phyloP scores from a whole-genome alignment of 768 basidiomycete species.

The Xanthoconium purpureum region DNA sequence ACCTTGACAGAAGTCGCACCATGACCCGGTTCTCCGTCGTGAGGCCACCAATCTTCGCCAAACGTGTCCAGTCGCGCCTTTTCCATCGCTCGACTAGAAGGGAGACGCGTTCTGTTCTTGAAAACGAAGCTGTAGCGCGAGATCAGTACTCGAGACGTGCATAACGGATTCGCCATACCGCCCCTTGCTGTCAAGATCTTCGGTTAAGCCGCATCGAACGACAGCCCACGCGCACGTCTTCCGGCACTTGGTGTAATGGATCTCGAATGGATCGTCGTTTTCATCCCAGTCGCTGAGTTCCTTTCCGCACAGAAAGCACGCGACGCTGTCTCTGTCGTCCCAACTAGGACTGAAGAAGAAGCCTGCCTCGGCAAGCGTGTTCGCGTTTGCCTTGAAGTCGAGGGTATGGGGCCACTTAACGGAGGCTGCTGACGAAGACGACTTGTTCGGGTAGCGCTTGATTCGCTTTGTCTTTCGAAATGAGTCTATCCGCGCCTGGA shows the following conservation, averaged over 20 bases:
- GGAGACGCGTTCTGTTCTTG: conserved; percentile 57
- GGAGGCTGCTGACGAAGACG: conserved; percentile 43
- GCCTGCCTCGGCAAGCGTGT: conserved; percentile 80
- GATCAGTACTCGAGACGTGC: neutral
- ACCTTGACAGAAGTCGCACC: conserved; percentile 74
- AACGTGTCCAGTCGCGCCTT: conserved; percentile 71
- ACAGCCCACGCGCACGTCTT: conserved; percentile 77
- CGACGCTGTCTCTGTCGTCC: conserved; percentile 69
- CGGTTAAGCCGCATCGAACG: conserved; percentile 65
- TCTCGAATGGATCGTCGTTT: conserved; percentile 80
- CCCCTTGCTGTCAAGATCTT: conserved; percentile 56
- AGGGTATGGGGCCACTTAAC: conserved; percentile 77
- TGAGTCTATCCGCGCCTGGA: conserved; percentile 60
- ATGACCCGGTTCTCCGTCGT: conserved; percentile 60
- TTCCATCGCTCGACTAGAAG: conserved; percentile 65
- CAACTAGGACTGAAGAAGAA: conserved; percentile 78
- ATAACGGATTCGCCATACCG: conserved; percentile 39
- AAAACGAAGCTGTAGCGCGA: conserved; percentile 50
- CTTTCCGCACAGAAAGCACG: conserved; percentile 83
- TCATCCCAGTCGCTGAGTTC: conserved; percentile 82
- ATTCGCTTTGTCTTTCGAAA: conserved; percentile 63
- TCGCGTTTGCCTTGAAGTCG: conserved; percentile 64
- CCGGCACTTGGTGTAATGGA: conserved; percentile 73
- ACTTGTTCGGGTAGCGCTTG: conserved; percentile 48
- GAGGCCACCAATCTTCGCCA: conserved; percentile 72